Evolutionary conservation across 2,329 filamentous ascomycete genomes (phyloP), one percentile per base, ranked within the genome.

Genomic region (Neonectria ditissima): DNA sequence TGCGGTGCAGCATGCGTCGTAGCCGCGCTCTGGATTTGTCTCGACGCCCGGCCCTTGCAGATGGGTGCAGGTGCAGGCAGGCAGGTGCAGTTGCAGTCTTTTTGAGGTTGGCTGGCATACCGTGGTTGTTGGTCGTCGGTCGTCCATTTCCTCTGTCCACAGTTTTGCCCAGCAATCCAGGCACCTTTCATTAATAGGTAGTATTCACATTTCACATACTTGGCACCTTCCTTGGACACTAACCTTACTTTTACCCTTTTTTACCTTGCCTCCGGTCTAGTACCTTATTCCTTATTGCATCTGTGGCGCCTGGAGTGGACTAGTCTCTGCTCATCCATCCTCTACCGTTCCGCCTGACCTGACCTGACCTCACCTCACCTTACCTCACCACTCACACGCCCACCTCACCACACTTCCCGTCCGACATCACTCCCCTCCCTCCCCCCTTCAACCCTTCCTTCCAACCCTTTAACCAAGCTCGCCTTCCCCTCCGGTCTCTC

Each of bases 341-440:
- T 59, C 62, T 69, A 68, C 57, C 44, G 53, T 65, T 63, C 61
- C 68, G 62, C 68, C 59, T 66, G 65, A 69, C 67, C 57, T 47
- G 54, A 58, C 67, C 61, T 68, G 51, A 70, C 69, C 65, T 56
- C 54, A 69, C 61, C 55, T 45, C 37, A 59, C 41, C 44, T 45
- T 20, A 57, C 24, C 37, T 16, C 32, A 18, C 50, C 30, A 61
- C 24, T 55, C 56, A 55, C 50, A 41, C 55, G 41, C 34, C 5
- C 37, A 54, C 37, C 20, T 30, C 52, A 44, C 52, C 37, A 39
- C 30, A 39, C 28, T 45, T 48, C 11, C 37, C 18, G 34, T 14
- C 32, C 44, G 34, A 26, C 26, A 20, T 22, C 41, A 22, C 41
- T 18, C 14, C 26, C 41, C 30, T 45, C n/a, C 48, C n/a, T n/a